Evolutionary conservation across 139 green algal genomes (phyloP).

Genomic region (Coccomyxa sp.): DNA sequence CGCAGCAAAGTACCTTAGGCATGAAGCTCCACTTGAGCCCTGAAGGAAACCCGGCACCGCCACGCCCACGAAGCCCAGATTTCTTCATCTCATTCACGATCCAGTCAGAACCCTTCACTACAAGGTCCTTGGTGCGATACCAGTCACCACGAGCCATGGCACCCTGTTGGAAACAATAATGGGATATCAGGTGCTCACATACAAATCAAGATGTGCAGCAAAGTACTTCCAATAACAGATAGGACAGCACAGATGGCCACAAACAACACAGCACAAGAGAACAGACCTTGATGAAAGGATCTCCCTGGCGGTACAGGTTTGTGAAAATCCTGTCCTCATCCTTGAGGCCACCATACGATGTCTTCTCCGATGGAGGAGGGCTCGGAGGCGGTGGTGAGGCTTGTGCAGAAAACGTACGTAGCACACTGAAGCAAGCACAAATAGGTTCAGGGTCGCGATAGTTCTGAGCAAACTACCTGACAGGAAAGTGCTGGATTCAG

Average conservation of each 20-base stretch:
- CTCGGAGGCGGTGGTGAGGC: conserved; percentile 8
- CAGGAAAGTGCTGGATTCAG: no score
- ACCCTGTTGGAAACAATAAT: conserved; percentile 31
- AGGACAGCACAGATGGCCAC: no score
- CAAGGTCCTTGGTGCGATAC: conserved; percentile 87
- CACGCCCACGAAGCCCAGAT: conserved; percentile 86
- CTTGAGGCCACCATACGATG: conserved; percentile 70
- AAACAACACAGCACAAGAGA: no score
- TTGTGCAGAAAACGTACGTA: conserved; percentile 2
- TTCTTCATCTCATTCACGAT: conserved; percentile 98
- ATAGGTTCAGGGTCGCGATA: background rate
- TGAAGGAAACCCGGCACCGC: conserved; percentile 93
- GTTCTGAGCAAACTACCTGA: background rate
- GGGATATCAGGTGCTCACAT: no score
- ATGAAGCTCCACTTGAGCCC: conserved; percentile 98
- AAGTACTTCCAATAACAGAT: no score
- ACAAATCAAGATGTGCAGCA: background rate
- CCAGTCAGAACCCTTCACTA: conserved; percentile 91
- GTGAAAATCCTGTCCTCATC: conserved; percentile 97
- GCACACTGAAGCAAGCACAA: conserved; percentile 8
- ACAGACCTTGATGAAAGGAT: conserved; percentile 81
- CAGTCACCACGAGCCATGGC: conserved; percentile 76
- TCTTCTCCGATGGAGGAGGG: conserved; percentile 23
- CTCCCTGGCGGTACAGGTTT: conserved; percentile 92
- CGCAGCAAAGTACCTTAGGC: conserved; percentile 69